Conservation (phyloP, 140 eudicot species). For the Bidens hawaiensis region DNA sequence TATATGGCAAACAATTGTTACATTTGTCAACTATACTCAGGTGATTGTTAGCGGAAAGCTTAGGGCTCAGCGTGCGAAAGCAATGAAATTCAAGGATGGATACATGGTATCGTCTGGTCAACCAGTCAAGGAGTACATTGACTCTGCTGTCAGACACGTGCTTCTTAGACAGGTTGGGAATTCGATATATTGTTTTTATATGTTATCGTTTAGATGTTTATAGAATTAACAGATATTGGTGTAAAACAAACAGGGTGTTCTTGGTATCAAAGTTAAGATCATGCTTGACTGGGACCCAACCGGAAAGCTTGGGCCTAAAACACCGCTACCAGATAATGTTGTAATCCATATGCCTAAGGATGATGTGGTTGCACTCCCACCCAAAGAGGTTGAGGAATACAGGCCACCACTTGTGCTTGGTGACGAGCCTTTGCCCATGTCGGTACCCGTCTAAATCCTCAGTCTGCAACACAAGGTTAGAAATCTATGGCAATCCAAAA, state of each 20-base stretch:
- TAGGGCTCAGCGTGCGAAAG: constrained; percentile 81
- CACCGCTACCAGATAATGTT: constrained; percentile 76
- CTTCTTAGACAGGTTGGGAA: constrained; percentile 72
- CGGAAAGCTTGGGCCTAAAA: constrained; percentile 73
- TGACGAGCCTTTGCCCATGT: constrained; percentile 15
- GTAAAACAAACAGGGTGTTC: constrained; percentile 62
- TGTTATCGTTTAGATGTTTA: not conserved
- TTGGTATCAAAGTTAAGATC: constrained; percentile 85
- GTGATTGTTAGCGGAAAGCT: constrained; percentile 91
- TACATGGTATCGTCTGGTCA: constrained; percentile 92
- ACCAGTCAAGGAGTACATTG: constrained; percentile 82
- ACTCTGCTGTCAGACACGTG: constrained; percentile 81
- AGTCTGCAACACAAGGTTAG: not conserved
- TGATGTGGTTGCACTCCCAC: constrained; percentile 23
- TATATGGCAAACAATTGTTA: not conserved
- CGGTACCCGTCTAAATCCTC: not conserved
- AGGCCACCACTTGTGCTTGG: constrained; percentile 27
- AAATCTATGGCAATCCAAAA: not conserved
- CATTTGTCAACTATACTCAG: constrained; percentile 13
- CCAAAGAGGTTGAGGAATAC: constrained; percentile 43
- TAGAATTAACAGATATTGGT: not conserved
- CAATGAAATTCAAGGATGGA: constrained; percentile 88
- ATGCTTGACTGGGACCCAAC: constrained; percentile 92
- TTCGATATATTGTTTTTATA: not conserved
- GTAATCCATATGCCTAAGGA: constrained; percentile 73